These are phyloP conservation scores for Phytopythium ostracodes DNA, from an alignment of 352 stramenopile genomes.

Conservation along the genomic window DNA sequence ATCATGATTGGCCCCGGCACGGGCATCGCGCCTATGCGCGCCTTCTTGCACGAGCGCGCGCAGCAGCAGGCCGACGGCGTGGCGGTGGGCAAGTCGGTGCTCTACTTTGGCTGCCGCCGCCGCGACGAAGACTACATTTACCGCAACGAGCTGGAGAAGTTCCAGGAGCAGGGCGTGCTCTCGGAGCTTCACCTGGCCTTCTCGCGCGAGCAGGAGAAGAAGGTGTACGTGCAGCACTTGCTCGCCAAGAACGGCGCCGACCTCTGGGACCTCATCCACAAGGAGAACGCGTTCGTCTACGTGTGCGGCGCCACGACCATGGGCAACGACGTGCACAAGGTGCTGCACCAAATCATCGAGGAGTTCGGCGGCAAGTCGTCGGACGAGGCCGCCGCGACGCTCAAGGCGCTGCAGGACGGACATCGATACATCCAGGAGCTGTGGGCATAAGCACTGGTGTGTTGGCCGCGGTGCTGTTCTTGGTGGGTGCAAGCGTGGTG, in stretches of 20 bases:
- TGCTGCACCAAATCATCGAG: constrained; percentile 84
- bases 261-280: constrained; percentile 58
- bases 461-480: neutral
- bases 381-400: constrained; percentile 64
- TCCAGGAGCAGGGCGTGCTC: constrained; percentile 82
- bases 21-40: constrained; percentile 96
- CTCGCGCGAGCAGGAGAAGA: constrained; percentile 90
- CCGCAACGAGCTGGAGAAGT: constrained; percentile 88
- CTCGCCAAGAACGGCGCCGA: constrained; percentile 69
- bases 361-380: constrained; percentile 48
- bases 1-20: constrained; percentile 96
- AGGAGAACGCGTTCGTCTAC: constrained; percentile 90
- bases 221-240: constrained; percentile 99
- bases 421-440: constrained; percentile 96
- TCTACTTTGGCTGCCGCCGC: constrained; percentile 92
- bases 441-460: constrained; percentile 59
- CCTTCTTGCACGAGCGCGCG: constrained; percentile 93
- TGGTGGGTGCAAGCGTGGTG: too few species aligned
- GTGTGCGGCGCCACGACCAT: constrained; percentile 97
- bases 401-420: constrained; percentile 88
- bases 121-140: constrained; percentile 90
- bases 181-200: constrained; percentile 93
- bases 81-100: constrained; percentile 78
- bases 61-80: constrained; percentile 59
- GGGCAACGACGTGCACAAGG: constrained; percentile 95